Evolutionary conservation across 495 filamentous ascomycete genomes (phyloP), one percentile per base, ranked within the genome.

Genomic region (Penicillium herquei): DNA sequence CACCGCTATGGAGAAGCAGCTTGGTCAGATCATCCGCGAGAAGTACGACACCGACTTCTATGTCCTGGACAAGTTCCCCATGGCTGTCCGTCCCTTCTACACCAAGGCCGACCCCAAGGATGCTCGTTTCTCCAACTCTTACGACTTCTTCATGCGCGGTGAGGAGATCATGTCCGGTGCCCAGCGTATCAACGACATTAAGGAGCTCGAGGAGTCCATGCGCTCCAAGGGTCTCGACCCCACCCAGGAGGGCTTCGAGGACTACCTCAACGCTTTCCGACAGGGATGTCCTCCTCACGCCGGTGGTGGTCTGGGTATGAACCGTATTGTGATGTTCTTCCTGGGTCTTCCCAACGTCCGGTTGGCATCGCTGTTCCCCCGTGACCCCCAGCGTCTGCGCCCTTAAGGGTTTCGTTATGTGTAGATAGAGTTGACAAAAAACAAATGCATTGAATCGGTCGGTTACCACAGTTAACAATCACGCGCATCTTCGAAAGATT

Each of bases 31-130:
- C 42, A 82, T 96, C 55, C 85, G 86, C 53, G 81, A 87, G 51
- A 96, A 92, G 72, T 91, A 87, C 80, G 79, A 83, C 66, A 91
- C 89, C 58, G 92, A 96, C 74, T 96, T 96, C 80, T 96, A 91
- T 75, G 85, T 91, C 6, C 79, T 96, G 55, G 90, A 96, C 78
- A 88, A 95, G 75, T 96, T 91, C 81, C 92, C 92, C 52, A 87
- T 91, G 70, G 69, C 78, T 40, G 86, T 92, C 26, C 84, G 91
- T 18, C 92, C 92, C 35, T 96, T 96, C 78, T 96, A 96, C 72
- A 91, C 92, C 66, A 89, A 91, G 80, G 84, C 87, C 53, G 86
- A 89, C 67, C 81, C 86, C 8, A 58, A 79, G 47, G 82, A 87
- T 70, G 76, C 85, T 54, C 76, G 78, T 31, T 81, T 90, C 63